Percentiles rank a stretch among this genome's conserved stretches.
Conservation (phyloP, 371 early-diverging fungal genomes). For the Gilbertella persicaria region DNA sequence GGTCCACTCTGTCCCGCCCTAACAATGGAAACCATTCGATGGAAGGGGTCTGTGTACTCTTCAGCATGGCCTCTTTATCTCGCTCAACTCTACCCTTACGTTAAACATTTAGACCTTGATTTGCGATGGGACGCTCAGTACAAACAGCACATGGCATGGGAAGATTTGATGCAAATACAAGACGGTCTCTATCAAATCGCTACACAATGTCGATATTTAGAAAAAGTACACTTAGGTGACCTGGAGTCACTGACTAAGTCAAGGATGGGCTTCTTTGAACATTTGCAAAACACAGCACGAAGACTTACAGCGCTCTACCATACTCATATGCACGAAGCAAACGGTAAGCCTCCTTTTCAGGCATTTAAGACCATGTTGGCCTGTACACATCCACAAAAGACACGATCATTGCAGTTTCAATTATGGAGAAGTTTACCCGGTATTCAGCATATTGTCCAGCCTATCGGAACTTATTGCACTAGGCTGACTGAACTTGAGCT, state of each 20-base stretch:
- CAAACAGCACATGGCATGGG: neutral
- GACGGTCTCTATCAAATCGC: neutral
- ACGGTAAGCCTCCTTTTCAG: no score
- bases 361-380: no score
- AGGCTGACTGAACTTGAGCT: slow-evolving; percentile 9
- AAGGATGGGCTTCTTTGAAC: neutral
- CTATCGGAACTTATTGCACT: neutral
- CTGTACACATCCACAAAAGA: no score
- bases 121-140: neutral
- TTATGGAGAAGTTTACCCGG: slow-evolving; percentile 8
- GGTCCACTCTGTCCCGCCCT: no score
- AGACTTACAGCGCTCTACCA: no score
- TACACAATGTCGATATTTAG: neutral
- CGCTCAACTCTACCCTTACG: slow-evolving; percentile 5
- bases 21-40: neutral
- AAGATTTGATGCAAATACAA: neutral
- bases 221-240: neutral
- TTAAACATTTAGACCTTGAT: neutral
- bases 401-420: no score
- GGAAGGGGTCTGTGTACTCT: no score
- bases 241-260: neutral
- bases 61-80: no score
- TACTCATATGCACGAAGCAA: no score
- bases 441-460: neutral
- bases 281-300: no score